These are phyloP conservation scores for Fennellomyces sp. DNA, from an alignment of 371 early-diverging fungal species.

Conservation along the genomic window DNA sequence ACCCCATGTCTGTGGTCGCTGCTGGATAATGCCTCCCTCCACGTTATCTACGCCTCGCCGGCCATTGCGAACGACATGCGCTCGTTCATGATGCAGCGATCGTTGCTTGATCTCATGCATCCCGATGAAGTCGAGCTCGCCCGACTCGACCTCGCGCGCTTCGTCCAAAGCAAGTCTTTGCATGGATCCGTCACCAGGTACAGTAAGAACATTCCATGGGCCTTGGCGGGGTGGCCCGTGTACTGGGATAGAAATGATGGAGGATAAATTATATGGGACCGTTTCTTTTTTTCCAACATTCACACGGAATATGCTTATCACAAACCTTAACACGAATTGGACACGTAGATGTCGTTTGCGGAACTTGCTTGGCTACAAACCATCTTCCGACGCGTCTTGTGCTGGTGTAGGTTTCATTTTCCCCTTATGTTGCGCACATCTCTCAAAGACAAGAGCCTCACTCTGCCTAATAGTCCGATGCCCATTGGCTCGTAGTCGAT, in stretches of 20 bases:
- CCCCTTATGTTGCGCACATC: no score
- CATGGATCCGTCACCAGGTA: slow-evolving; percentile 66
- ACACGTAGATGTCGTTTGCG: slow-evolving; percentile 15
- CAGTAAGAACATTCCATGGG: background rate
- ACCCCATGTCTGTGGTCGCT: slow-evolving; percentile 39
- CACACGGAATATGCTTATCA: slow-evolving; percentile 10
- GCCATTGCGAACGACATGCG: slow-evolving; percentile 12
- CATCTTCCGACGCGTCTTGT: slow-evolving; percentile 5
- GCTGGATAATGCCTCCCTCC: slow-evolving; percentile 22
- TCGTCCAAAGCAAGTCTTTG: slow-evolving; percentile 46
- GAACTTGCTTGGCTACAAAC: slow-evolving; percentile 1
- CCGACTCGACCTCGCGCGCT: slow-evolving; percentile 52
- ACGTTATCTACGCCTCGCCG: slow-evolving; percentile 28
- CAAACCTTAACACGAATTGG: slow-evolving; percentile 9
- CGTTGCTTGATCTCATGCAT: slow-evolving; percentile 63
- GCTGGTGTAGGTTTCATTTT: background rate
- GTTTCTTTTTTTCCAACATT: slow-evolving; percentile 1
- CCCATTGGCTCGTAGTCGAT: slow-evolving; percentile 50
- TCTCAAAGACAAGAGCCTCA: no score
- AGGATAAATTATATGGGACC: background rate
- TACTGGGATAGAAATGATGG: slow-evolving; percentile 1
- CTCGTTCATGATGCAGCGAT: slow-evolving; percentile 28
- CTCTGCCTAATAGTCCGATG: background rate
- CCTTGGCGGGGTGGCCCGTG: slow-evolving; percentile 1
- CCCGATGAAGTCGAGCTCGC: slow-evolving; percentile 62